These are phyloP conservation scores for Climacium dendroides DNA, from an alignment of 225 moss, liverwort and hornwort species.

Conservation along the genomic window DNA sequence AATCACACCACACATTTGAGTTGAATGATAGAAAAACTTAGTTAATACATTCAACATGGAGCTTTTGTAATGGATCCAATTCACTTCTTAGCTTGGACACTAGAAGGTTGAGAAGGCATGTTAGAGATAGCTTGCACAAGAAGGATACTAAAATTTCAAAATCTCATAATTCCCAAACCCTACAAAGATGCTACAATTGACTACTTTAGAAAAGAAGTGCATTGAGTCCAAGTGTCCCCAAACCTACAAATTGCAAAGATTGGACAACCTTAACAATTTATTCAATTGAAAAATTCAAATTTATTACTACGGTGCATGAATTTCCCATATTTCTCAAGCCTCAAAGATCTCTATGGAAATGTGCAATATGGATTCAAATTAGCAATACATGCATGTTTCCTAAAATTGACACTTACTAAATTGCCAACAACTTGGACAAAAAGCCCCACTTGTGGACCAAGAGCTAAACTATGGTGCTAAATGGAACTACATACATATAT, in stretches of 20 bases:
- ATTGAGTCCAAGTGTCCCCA: neutral
- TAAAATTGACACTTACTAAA: neutral
- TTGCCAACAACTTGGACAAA: too few species aligned
- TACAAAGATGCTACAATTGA: neutral
- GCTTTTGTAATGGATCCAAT: neutral
- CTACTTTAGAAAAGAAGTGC: neutral
- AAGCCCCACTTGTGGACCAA: too few species aligned
- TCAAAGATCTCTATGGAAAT: neutral
- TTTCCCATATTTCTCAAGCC: neutral
- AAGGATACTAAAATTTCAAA: neutral
- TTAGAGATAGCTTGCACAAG: neutral
- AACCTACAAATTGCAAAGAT: neutral
- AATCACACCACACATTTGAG: neutral
- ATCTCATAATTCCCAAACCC: neutral
- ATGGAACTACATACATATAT: too few species aligned
- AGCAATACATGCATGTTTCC: neutral
- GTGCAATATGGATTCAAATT: neutral
- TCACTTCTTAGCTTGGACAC: neutral
- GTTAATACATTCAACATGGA: neutral
- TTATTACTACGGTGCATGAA: neutral
- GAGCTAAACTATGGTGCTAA: too few species aligned
- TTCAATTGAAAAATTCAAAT: neutral
- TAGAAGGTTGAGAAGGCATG: neutral
- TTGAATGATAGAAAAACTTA: neutral
- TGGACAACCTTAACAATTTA: neutral